Evolutionary conservation across 2,329 filamentous ascomycete species (phyloP), one percentile per base, ranked within the genome.

Genomic region (Paraconiothyrium sp.): DNA sequence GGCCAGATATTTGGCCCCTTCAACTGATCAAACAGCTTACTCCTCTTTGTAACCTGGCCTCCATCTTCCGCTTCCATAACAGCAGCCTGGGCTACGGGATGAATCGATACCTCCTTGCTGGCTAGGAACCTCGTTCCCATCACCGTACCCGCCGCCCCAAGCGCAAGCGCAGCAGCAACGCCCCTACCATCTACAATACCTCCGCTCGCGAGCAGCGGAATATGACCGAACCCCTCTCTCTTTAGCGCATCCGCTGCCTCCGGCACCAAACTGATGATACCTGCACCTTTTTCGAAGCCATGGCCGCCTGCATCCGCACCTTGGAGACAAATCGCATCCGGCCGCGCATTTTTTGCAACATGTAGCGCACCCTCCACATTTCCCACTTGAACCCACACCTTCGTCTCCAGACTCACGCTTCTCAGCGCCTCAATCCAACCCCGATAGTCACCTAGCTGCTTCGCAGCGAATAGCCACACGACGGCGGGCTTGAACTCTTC

Each of bases 51-150:
- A 34, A 70, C 79, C 47, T 81, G 73, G 0, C 85, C 85, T 0
- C 85, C 85, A 68, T 87, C 85, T 2, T 62, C 70, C 11, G 82
- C 81, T 10, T 75, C 69, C 1, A 87, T 37, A 0, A 87, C 74
- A 10, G 81, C 81, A 22, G 82, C 75, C 61, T 76, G 75, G 57
- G 85, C 86, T 0, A 78, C 79, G 3, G 79, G 71, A 46, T 80
- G 76, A 2, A 85, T 76, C 20, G 73, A 72, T 1, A 82, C 80
- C 68, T 87, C 85, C 0, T 74, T 72, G 3, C 79, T 72, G 1
- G 86, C 87, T 0, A 91, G 81, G 63, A 90, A 90, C 5, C 88
- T 82, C 0, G 89, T 92, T 0, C 90, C 90, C 82, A 92, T 84
- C 0, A 83, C 87, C 0, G 84, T 83, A 0, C 86, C 89, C 4